Evolutionary conservation across 768 basidiomycete genomes (phyloP), one percentile per base, ranked within the genome.

Genomic region (Naganishia friedmannii): DNA sequence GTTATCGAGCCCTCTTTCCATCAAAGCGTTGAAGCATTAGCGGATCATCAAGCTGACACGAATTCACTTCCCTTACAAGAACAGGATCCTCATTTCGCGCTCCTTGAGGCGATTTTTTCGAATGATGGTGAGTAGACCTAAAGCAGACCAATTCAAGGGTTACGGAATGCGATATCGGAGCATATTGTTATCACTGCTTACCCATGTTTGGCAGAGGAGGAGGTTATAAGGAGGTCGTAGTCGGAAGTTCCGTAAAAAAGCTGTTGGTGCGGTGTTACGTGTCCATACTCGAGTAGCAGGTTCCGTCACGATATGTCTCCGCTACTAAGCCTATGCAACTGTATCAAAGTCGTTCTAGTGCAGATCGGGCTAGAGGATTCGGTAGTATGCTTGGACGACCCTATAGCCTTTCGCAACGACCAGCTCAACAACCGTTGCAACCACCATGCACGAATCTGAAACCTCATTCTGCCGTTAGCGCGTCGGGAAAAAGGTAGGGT

Each of bases 91-190:
- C 91, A 98, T 97, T 80, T 97, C 94, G 80, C 88, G 90, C 82
- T 96, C 94, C 80, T 97, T 98, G 80, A 88, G 88, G 51, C 93
- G 85, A 76, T 93, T 94, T 83, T 99, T 99, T 68, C 96, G 85
- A 73, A 99, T 98, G 80, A 98, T 92, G 7, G 96, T 96, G 70
- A 98, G 87, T 51, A 99, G 86, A 0, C 95, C 96, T 75, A 8
- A 48, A 53, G 17, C 9, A 63, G 7, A 23, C 23, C 21, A 42
- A 31, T 42, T 45, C n/a, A 29, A 37, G 60, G 19, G 48, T n/a
- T 21, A 51, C 6, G 21, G 6, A 51, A 23, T 7, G 48, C 23
- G 6, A n/a, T 7, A 23, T 3, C n/a, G 13, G 23, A 23, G 15
- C 3, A 17, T 3, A 12, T n/a, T 23, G 13, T 23, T 4, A 42